Evolutionary conservation across 108 stramenopile genomes (phyloP), one percentile per base, ranked within the genome.

Genomic region (Cylindrotheca closterium): DNA sequence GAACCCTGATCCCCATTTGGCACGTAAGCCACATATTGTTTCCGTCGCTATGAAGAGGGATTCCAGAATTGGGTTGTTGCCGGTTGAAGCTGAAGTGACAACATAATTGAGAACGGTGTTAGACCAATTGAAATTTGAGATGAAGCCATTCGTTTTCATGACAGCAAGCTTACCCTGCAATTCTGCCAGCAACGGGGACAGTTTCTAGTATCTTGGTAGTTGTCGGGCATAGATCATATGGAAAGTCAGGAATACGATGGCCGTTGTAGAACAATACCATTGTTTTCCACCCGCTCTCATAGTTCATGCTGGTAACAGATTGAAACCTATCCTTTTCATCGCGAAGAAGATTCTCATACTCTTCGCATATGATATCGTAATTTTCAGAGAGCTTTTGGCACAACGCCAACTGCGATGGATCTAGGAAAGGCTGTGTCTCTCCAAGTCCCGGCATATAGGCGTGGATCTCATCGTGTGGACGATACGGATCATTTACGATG

Each of bases 11-110:
- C 2, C 88, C 87, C 87, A 90, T 88, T 71, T 93, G 92, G 49
- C 84, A 80, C 10, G 92, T 93, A 1, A 93, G 66, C 58, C 92
- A 93, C 92, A 93, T 93, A 56, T 93, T 93, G 60, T 93, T 93
- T 21, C 92, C 92, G 62, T 93, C 92, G 30, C 69, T 82, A 50
- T 93, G 92, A 12, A 81, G 56, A 1, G 89, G 88, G 70, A 93
- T 93, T 19, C 92, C 92, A 33, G 77, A 80, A 15, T 59, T 28
- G 15, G 89, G 89, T 65, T 85, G 70, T 65, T 93, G 92, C 59
- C 89, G 72, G 76, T 93, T 93, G 55, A 93, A 93, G 1, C 92
- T 88, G 10, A 24, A 15, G 15, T 12, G 42, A 45, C 42, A 45
- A 15, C 42, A 45, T 45, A 15, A 12, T 15, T 12, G 42, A 45